Evolutionary conservation across 768 basidiomycete genomes (phyloP), one percentile per base, ranked within the genome.

Genomic region (Omphalotus guepiniiformis): DNA sequence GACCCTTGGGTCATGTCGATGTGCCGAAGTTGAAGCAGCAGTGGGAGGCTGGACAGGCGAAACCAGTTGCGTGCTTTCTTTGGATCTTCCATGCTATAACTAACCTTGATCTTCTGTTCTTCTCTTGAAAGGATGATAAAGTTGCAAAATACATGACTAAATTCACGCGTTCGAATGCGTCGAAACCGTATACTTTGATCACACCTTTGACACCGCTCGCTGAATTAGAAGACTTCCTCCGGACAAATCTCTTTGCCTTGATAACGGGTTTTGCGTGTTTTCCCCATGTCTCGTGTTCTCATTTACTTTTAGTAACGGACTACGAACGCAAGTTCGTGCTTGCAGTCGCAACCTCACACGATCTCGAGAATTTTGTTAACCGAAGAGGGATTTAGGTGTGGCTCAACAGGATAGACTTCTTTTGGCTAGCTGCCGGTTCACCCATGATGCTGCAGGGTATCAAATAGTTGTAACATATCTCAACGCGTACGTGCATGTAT

Each of bases 1-100:
- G 78, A 57, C 91, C 88, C 4, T 64, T 95, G 16, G 93, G 93
- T 4, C 94, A 94, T 54, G 68, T 96, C 40, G 86, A 93, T 53
- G 85, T 92, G 29, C 72, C 83, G 1, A 69, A 68, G 3, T 68
- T 95, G 49, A 94, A 92, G 67, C 59, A 72, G 26, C 82, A 81
- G 58, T 94, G 88, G 82, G 84, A 92, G 64, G 77, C 79, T 3
- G 83, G 83, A 16, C 58, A 76, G 39, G 84, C 86, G 3, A 73
- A 83, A 51, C 82, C 85, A 3, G 91, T 91, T 51, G 84, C 67
- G 5, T n/a, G 13, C 30, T 43, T 12, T 44, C 22, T n/a, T 46
- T 42, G 16, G 42, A 12, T 19, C 15, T 50, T 28, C 21, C 26
- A 23, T 36, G 16, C 26, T 28, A 50, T 7, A 44, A 13, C 37